These are phyloP conservation scores for Lumnitzera racemosa DNA, from an alignment of 345 rosid genomes.

Conservation along the genomic window DNA sequence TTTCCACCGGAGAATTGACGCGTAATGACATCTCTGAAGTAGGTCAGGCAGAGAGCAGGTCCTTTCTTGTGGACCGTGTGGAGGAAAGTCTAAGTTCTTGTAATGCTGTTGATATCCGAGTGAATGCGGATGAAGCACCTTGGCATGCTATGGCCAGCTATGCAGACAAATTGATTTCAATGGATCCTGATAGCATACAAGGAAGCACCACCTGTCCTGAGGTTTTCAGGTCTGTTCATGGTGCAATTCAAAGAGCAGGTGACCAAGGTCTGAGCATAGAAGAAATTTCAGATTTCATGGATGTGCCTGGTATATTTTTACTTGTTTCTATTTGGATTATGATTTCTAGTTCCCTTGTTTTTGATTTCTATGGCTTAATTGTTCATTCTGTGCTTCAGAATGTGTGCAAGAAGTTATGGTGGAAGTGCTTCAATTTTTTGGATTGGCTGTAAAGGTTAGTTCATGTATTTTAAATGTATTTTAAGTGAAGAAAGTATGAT, in stretches of 20 bases:
- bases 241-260: constrained; percentile 78
- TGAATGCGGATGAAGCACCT: constrained; percentile 32
- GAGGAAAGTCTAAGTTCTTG: constrained; percentile 31
- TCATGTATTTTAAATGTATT: background rate
- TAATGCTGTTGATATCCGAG: constrained; percentile 25
- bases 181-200: constrained; percentile 23
- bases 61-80: constrained; percentile 22
- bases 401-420: constrained; percentile 29
- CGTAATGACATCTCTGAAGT: constrained; percentile 14
- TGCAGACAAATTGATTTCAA: constrained; percentile 35
- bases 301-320: constrained; percentile 28
- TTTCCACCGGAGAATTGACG: constrained; percentile 13
- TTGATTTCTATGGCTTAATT: constrained; percentile 5
- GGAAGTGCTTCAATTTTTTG: constrained; percentile 78
- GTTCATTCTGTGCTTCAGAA: constrained; percentile 35
- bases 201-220: constrained; percentile 29
- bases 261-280: constrained; percentile 81
- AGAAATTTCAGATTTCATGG: constrained; percentile 44
- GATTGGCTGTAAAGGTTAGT: constrained; percentile 73
- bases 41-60: constrained; percentile 17
- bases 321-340: background rate
- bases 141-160: constrained; percentile 79
- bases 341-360: background rate
- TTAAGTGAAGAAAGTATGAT: too few relatives aligned
- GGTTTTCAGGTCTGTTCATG: constrained; percentile 44